These are phyloP conservation scores for Vigna radiata DNA, from an alignment of 306 rosid species.

Conservation along the genomic window DNA sequence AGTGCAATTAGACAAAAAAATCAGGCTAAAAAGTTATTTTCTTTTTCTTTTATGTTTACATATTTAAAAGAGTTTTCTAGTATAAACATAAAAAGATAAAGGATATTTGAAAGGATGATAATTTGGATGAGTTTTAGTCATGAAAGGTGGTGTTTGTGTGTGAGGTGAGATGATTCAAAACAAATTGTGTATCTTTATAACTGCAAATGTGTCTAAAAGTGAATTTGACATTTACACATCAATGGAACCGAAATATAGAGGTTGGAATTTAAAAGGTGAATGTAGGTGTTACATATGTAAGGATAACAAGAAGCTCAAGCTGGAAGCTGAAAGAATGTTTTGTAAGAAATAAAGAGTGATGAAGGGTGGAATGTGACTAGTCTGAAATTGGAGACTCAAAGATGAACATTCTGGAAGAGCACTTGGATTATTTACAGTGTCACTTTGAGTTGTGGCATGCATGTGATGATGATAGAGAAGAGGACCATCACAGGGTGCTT, in stretches of 20 bases:
- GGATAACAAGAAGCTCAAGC: not conserved
- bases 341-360: not conserved
- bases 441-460: slow-evolving; percentile 38
- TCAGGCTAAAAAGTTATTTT: too few species aligned
- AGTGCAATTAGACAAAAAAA: too few species aligned
- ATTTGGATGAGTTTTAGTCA: not conserved
- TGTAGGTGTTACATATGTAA: not conserved
- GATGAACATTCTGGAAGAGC: slow-evolving; percentile 3
- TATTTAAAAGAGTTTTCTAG: too few species aligned
- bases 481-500: slow-evolving; percentile 20
- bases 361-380: not conserved
- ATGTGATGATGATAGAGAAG: slow-evolving; percentile 33
- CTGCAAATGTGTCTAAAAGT: not conserved
- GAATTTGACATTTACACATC: slow-evolving; percentile 6
- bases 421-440: not conserved
- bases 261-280: not conserved
- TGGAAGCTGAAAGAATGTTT: not conserved
- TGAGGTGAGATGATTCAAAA: not conserved
- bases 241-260: not conserved
- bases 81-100: not conserved
- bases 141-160: slow-evolving; percentile 9
- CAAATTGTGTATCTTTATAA: not conserved
- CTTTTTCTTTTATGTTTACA: not conserved
- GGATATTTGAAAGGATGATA: not conserved
- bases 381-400: not conserved